Evolutionary conservation across 441 rosid genomes (phyloP).

Genomic region (Iberis amara): DNA sequence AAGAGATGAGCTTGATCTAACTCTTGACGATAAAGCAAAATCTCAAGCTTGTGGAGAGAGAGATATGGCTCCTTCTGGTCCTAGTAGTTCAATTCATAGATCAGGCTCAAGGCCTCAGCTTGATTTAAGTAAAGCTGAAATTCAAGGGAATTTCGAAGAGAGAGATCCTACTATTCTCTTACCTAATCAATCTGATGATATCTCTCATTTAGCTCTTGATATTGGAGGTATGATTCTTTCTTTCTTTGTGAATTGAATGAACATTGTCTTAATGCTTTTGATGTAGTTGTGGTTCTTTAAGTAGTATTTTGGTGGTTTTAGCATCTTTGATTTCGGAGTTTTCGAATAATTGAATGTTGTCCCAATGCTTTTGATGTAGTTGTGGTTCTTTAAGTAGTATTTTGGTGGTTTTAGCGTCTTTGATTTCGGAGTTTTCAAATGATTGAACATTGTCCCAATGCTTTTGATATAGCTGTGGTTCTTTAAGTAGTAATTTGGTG

Average conservation of each 20-base stretch:
- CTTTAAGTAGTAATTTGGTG: too few species aligned
- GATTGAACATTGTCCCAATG: too few species aligned
- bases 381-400: too few species aligned
- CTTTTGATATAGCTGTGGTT: too few species aligned
- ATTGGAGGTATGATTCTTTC: constrained; percentile 96
- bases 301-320: too few species aligned
- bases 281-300: too few species aligned
- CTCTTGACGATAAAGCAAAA: constrained; percentile 35
- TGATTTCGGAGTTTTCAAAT: background rate
- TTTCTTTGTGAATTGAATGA: too few species aligned
- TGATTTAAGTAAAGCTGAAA: constrained; percentile 96
- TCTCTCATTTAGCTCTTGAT: constrained; percentile 92
- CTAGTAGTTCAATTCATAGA: constrained; percentile 65
- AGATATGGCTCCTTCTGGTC: constrained; percentile 58
- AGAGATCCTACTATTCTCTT: constrained; percentile 84
- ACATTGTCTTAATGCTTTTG: too few species aligned
- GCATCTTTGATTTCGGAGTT: too few species aligned
- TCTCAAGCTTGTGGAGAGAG: constrained; percentile 35
- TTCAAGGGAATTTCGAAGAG: constrained; percentile 88
- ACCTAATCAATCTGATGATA: constrained; percentile 98
- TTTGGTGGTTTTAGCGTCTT: too few species aligned
- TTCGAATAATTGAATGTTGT: too few species aligned
- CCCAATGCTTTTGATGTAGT: too few species aligned
- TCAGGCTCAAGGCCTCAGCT: constrained; percentile 93
- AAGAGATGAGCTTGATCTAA: constrained; percentile 39